Evolutionary conservation across 2,329 filamentous ascomycete species (phyloP), one percentile per base, ranked within the genome.

Genomic region (Aspergillus luchuensis): DNA sequence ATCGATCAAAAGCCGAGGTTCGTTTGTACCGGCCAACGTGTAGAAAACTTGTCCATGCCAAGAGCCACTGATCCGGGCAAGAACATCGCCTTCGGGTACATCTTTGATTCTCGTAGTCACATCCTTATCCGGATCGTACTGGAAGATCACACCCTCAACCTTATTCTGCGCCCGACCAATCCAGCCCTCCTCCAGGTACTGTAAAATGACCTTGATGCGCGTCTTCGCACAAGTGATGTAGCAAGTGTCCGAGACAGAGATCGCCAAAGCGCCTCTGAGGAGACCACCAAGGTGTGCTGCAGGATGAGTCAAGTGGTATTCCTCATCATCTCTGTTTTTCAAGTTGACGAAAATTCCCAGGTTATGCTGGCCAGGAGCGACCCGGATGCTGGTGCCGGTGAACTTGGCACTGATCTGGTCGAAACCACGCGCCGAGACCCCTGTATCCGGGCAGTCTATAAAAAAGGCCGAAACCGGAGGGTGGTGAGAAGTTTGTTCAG

Each of bases 351-450:
- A 99, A 69, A 99, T 98, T 66, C 95, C 95, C 66, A 96, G 83
- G 76, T 99, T 99, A 80, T 96, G 92, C 73, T 93, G 89, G 64
- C 95, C 95, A 0, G 95, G 92, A 21, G 89, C 88, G 39, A 99
- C 94, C 73, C 92, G 92, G 76, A 99, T 85, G 69, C 91, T 94
- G 17, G 95, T 97, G 59, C 95, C 95, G 1, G 95, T 98, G 79
- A 99, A 99, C 77, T 97, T 98, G 72, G 95, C 95, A 68, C 91
- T 94, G 70, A 99, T 89, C 80, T 99, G 95, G 73, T 99, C 95
- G 73, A 94, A 99, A 1, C 95, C 95, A 60, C 90, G 86, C 15
- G 95, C 95, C 39, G 87, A 87, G 66, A 99, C 85, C 28, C 94
- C 95, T 73, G 92, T 93, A 67, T 96, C 91, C 0, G 93, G 92